Evolutionary conservation across 2,329 filamentous ascomycete genomes (phyloP), one percentile per base, ranked within the genome.

Genomic region (Xylariales sp.): DNA sequence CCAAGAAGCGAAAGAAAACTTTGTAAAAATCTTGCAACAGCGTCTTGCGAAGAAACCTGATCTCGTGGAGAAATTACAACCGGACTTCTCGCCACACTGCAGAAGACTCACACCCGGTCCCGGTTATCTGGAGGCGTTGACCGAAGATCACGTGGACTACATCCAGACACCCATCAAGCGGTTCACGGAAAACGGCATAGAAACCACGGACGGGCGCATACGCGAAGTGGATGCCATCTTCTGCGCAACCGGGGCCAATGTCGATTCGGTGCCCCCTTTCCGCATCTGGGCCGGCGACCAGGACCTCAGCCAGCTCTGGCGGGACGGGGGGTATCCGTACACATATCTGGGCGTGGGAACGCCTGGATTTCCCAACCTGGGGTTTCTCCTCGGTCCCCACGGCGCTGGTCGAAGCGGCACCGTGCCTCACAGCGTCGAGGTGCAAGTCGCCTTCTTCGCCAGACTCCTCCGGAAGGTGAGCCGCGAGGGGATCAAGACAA

Each of bases 161-260:
- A 87, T 91, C 71, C 82, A 82, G 41, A 84, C 83, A 0, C 83
- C 78, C 0, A 91, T 91, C 74, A 80, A 81, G 18, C 81, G 83
- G 0, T 88, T 93, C 69, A 90, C 87, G 0, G 79, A 81, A 45
- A 87, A 81, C 0, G 88, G 88, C 0, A 89, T 92, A 53, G 83
- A 87, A 71, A 90, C 87, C 0, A 78, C 76, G 0, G 89, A 91
- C 70, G 89, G 89, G 1, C 75, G 75, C 0, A 81, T 85, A 36
- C 80, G 88, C 3, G 82, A 87, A 16, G 87, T 90, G 0, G 90
- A 91, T 67, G 87, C 87, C 14, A 81, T 92, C 5, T 87, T 93
- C 71, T 92, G 89, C 72, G 87, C 89, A 1, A 93, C 91, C 0
- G 91, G 91, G 0, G 88, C 89, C 8, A 89, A 91, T 70, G 82